Evolutionary conservation across 2,329 filamentous ascomycete species (phyloP).

Genomic region (Bertia moriformis): DNA sequence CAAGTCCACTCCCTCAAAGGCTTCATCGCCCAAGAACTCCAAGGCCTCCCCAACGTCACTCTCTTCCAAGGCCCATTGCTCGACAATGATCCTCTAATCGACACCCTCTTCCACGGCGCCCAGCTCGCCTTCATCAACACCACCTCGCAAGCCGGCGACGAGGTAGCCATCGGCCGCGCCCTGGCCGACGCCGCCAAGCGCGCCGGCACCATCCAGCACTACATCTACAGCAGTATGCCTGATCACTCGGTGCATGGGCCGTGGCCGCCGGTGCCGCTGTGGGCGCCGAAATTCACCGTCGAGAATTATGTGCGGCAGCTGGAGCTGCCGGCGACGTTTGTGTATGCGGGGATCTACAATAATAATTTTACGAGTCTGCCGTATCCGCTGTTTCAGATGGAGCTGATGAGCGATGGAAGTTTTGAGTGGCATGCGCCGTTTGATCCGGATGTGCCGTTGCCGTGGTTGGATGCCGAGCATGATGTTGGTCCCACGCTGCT

Average conservation of each 20-base stretch:
- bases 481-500: conserved; percentile 49
- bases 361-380: conserved; percentile 55
- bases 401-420: conserved; percentile 40
- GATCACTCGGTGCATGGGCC: conserved; percentile 46
- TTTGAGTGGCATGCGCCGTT: conserved; percentile 54
- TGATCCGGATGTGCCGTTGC: conserved; percentile 42
- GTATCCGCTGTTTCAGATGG: conserved; percentile 56
- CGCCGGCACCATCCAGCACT: conserved; percentile 41
- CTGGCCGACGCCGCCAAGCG: conserved; percentile 50
- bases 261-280: conserved; percentile 45
- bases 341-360: conserved; percentile 55
- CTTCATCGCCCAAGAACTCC: conserved; percentile 45
- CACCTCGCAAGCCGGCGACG: conserved; percentile 46
- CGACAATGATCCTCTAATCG: conserved; percentile 30
- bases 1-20: conserved; percentile 46
- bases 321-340: conserved; percentile 46
- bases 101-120: conserved; percentile 40
- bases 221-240: conserved; percentile 56
- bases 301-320: conserved; percentile 53
- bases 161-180: conserved; percentile 46
- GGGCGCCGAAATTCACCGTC: conserved; percentile 50
- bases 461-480: conserved; percentile 54
- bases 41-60: conserved; percentile 40
- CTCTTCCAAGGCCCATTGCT: conserved; percentile 40
- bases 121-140: conserved; percentile 55